Evolutionary conservation across 169 alveolate genomes (phyloP), one percentile per base, ranked within the genome.

Genomic region (Plasmodium falciparum): DNA sequence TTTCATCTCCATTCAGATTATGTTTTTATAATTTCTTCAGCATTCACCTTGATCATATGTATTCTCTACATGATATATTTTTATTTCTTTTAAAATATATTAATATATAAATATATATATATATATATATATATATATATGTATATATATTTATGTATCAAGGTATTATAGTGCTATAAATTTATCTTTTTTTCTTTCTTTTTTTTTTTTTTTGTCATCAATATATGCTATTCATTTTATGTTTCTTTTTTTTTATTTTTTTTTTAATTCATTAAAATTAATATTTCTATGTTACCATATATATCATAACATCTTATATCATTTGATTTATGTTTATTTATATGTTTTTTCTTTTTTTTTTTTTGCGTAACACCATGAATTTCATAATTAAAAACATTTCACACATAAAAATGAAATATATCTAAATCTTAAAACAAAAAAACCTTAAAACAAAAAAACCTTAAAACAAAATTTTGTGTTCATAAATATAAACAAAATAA

Each of bases 1-100:
- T 78, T 78, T 26, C 89, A 78, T 49, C 52, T 78, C 47, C 89
- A 78, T 47, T 78, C 89, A n/a, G 89, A 78, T 66, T 65, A 78
- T 78, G 89, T 78, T 66, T 78, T 78, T 58, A 78, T 78, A 39
- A 39, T 59, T 1, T 78, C 89, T 50, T 78, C 67, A 29, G 45
- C 89, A 9, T 39, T 59, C 29, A 78, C 89, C 11, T 66, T 78
- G 52, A n/a, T 67, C 43, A 65, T 78, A 65, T 78, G 75, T 66
- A 70, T 66, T 11, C 59, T 78, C 17, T 67, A 78, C 78, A 78
- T 78, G 76, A 26, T 66, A 26, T 78, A 78, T 78, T 78, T 66
- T 52, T 78, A 78, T 78, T 78, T 78, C 33, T 78, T 50, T 52
- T 78, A 66, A 66, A 39, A 39, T 39, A 39, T 5, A 39, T 39